Evolutionary conservation across 2,329 filamentous ascomycete genomes (phyloP).

Genomic region (Colletotrichum orchidophilum): DNA sequence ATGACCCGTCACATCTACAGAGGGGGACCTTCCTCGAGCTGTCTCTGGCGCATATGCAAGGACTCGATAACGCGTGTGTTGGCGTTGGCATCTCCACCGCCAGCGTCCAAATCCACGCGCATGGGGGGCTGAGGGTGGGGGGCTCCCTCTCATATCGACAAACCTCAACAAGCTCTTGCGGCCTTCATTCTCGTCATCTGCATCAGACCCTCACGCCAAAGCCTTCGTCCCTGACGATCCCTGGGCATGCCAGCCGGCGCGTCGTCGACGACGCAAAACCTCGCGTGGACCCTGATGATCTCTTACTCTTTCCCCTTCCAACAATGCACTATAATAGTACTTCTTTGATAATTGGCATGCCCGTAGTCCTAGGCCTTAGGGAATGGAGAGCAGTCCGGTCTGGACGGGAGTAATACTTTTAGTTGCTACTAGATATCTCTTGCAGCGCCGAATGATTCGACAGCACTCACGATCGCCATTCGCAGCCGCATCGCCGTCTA

Average conservation of each 20-base stretch:
- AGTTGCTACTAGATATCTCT: not conserved
- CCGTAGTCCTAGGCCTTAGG: not conserved
- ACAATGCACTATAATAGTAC: not conserved
- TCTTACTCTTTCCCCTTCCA: not conserved
- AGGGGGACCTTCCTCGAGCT: not conserved
- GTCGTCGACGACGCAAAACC: not conserved
- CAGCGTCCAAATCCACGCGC: not conserved
- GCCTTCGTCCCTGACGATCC: slow-evolving; percentile 7
- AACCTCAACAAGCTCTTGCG: not conserved
- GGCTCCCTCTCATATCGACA: not conserved
- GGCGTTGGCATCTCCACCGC: not conserved
- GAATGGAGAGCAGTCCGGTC: not conserved
- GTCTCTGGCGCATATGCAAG: slow-evolving; percentile 2
- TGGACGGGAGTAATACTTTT: not conserved
- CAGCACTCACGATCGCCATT: slow-evolving; percentile 4
- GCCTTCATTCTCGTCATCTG: not conserved
- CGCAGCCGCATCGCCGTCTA: not conserved
- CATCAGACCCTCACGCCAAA: not conserved
- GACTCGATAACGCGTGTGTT: slow-evolving; percentile 5
- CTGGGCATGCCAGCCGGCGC: not conserved
- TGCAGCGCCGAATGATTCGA: not conserved
- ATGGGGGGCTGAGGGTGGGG: not conserved
- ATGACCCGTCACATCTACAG: not conserved
- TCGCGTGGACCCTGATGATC: slow-evolving; percentile 12
- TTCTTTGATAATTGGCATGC: not conserved